phyloP scores from a whole-genome alignment of 768 basidiomycete species.

The Suillus luteus region DNA sequence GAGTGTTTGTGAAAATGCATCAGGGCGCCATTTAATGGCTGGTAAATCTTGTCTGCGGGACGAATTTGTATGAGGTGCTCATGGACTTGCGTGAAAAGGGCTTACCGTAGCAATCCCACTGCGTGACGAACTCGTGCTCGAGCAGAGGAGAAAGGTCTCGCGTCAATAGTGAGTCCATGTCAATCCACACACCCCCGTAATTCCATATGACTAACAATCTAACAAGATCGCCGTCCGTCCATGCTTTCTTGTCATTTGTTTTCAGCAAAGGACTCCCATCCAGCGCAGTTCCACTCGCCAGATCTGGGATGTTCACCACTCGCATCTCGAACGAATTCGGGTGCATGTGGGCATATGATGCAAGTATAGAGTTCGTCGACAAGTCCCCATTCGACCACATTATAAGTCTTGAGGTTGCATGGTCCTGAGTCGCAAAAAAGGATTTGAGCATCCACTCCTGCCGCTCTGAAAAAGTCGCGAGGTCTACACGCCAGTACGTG shows the following conservation, averaged over 20 bases:
- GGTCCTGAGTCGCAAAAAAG: constrained; percentile 90
- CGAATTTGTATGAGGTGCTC: background rate
- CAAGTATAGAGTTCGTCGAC: constrained; percentile 54
- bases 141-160: constrained; percentile 83
- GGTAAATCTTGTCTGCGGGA: constrained; percentile 65
- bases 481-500: constrained; percentile 93
- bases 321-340: constrained; percentile 73
- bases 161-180: constrained; percentile 95
- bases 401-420: constrained; percentile 61
- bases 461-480: constrained; percentile 75
- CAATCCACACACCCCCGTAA: constrained; percentile 93
- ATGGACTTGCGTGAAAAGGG: background rate
- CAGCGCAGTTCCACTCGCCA: constrained; percentile 79
- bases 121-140: constrained; percentile 95
- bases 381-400: constrained; percentile 93
- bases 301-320: constrained; percentile 60
- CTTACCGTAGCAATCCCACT: constrained; percentile 98
- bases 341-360: constrained; percentile 57
- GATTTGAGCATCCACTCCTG: constrained; percentile 93
- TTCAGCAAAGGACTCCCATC: constrained; percentile 63
- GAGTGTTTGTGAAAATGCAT: constrained; percentile 92
- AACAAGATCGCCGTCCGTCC: constrained; percentile 95
- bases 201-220: constrained; percentile 86
- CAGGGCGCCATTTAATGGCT: constrained; percentile 87
- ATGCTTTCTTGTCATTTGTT: constrained; percentile 75